Evolutionary conservation across 345 rosid species (phyloP).

Genomic region (Populus simonii): DNA sequence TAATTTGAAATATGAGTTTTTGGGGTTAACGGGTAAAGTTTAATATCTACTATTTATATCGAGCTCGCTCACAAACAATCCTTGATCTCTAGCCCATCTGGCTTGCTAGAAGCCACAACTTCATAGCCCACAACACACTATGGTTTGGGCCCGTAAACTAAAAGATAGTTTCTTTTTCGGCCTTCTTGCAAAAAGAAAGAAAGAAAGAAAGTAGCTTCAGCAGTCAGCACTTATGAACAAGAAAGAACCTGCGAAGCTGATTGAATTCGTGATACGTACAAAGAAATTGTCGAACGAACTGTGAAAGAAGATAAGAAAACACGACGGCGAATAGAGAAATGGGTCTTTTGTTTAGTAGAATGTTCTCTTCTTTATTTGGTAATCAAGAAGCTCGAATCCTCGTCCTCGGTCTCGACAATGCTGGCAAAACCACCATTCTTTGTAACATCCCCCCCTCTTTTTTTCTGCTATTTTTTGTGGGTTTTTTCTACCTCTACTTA

Average conservation of each 20-base stretch:
- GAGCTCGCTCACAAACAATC: not conserved
- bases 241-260: not conserved
- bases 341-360: constrained; percentile 72
- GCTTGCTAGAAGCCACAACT: not conserved
- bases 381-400: constrained; percentile 85
- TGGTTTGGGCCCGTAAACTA: too few relatives aligned
- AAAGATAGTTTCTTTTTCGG: too few relatives aligned
- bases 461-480: constrained; percentile 3
- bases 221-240: not conserved
- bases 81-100: not conserved
- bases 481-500: constrained; percentile 8
- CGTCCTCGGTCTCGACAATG: constrained; percentile 90
- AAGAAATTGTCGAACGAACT: not conserved
- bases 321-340: constrained; percentile 17
- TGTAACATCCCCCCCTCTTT: constrained; percentile 31
- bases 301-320: not conserved
- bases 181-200: not conserved
- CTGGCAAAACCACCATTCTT: constrained; percentile 85
- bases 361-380: constrained; percentile 76
- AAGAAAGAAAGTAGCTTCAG: not conserved
- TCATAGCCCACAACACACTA: not conserved
- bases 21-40: too few relatives aligned
- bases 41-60: too few relatives aligned
- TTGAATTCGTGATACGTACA: not conserved
- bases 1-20: too few relatives aligned